Base-by-base conservation (phyloP, 2,329 filamentous ascomycete species). In the Endothia cerciana region DNA sequence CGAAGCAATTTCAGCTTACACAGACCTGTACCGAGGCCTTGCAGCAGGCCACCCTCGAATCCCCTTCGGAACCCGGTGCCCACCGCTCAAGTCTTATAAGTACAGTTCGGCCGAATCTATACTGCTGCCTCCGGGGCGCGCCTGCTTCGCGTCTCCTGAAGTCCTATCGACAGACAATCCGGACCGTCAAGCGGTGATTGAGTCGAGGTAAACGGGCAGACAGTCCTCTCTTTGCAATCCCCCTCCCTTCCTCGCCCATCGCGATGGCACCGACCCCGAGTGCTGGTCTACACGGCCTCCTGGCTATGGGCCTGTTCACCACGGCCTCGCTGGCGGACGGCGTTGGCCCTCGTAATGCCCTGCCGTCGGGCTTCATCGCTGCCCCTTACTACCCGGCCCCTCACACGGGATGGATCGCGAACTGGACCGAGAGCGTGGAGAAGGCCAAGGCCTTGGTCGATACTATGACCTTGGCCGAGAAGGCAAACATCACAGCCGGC, bases 381-480 rank as follows among this genome's bases (percentile, higher is more conserved):
- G 74, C 84, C 0, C 85, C 87, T n/a, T 92, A 90, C 74, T 93
- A 93, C 74, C 91, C 91, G 25, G 81, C 90, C 10, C 91, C 90
- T 0, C 85, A 87, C 61, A 90, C 90, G 60, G 91, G 91, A 47
- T 93, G 91, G 88, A 78, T 84, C 0, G 77, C 83, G 6, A 85
- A 85, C 65, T 94, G 91, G 91, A 80, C 80, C 28, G 85, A 85
- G 22, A 89, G 90, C 71, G 94, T 93, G 73, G 79, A 79, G 62
- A 92, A 91, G 72, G 91, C 91, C 1, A 83, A 87, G 65, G 76
- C 80, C 3, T 76, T 94, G 17, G 91, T 94, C 19, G 85, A 87
- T 62, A 85, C 87, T 58, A 92, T 94, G 91, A 94, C 91, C 0
- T 77, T 94, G 64, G 91, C 90, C 1, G 91, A 94, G 75, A 94